phyloP scores from a whole-genome alignment of 495 filamentous ascomycete genomes.

The Penicillium steckii region DNA sequence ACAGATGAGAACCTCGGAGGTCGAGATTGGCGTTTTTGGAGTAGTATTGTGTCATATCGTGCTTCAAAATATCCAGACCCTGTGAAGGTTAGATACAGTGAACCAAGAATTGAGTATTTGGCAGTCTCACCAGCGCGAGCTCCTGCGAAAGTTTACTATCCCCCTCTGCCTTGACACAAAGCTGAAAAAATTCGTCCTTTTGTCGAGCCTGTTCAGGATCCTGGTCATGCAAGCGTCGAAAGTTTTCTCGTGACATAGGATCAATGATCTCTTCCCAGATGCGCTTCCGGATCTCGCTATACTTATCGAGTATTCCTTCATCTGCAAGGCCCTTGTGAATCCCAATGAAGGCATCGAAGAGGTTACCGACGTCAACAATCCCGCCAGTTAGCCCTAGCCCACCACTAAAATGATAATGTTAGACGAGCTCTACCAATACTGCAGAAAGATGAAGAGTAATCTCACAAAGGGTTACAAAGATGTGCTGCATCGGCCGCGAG shows the following conservation, averaged over 20 bases:
- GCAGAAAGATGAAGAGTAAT: neutral
- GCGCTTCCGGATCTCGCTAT: constrained; percentile 53
- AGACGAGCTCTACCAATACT: neutral
- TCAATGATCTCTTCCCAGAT: constrained; percentile 57
- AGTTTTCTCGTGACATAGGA: constrained; percentile 54
- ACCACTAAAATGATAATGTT: constrained; percentile 30
- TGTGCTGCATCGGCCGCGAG: constrained; percentile 58
- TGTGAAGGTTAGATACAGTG: neutral
- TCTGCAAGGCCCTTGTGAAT: constrained; percentile 54
- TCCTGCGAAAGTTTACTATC: constrained; percentile 23
- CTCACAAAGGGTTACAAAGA: constrained; percentile 48
- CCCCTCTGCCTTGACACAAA: constrained; percentile 23
- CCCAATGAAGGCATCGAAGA: constrained; percentile 57
- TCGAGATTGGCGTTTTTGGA: neutral
- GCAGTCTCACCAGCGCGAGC: constrained; percentile 21
- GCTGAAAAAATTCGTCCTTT: constrained; percentile 40
- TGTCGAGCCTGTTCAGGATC: constrained; percentile 33
- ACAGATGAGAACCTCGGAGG: neutral
- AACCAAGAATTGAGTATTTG: neutral
- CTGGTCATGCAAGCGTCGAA: constrained; percentile 33
- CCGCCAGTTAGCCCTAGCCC: constrained; percentile 62
- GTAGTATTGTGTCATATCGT: constrained; percentile 35
- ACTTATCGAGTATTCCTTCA: constrained; percentile 56
- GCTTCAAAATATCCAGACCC: constrained; percentile 28
- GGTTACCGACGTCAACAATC: constrained; percentile 56